Evolutionary conservation across 371 early-diverging fungal species (phyloP).

Genomic region (Rhizopus sp.): DNA sequence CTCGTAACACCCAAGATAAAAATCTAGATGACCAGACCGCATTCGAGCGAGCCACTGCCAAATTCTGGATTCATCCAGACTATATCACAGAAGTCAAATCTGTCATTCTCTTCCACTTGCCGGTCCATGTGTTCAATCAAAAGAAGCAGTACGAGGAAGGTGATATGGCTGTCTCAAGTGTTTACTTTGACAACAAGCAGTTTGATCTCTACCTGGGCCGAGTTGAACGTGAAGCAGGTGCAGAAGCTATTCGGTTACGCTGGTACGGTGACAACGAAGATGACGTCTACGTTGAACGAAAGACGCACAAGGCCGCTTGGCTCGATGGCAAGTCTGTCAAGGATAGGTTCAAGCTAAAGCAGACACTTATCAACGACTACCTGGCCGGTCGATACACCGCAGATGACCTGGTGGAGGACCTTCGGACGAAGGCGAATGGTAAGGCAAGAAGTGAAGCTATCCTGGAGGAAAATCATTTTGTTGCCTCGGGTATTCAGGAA

Average conservation of each 20-base stretch:
- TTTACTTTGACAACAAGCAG: conserved; percentile 93
- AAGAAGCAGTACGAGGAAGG: conserved; percentile 38
- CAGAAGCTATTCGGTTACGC: conserved; percentile 87
- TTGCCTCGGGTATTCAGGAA: conserved; percentile 84
- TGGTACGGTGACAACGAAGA: conserved; percentile 83
- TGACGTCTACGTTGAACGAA: conserved; percentile 48
- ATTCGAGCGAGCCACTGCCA: conserved; percentile 48
- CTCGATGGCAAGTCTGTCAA: conserved; percentile 95
- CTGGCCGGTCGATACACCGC: conserved; percentile 82
- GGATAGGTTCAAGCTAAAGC: conserved; percentile 90
- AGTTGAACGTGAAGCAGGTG: conserved; percentile 83
- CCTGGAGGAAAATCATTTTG: conserved; percentile 67
- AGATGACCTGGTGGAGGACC: conserved; percentile 71
- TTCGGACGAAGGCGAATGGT: conserved; percentile 66
- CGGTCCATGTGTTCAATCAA: conserved; percentile 85
- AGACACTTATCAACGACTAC: conserved; percentile 84
- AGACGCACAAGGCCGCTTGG: conserved; percentile 51
- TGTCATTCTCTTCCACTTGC: conserved; percentile 88
- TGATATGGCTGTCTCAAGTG: conserved; percentile 80
- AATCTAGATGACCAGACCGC: conserved; percentile 35
- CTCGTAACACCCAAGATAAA: conserved; percentile 24
- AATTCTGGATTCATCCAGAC: conserved; percentile 94
- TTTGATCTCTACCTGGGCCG: conserved; percentile 90
- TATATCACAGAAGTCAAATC: conserved; percentile 94
- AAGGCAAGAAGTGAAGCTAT: conserved; percentile 51